A percentile compares a stretch with the other conserved stretches of the same genome.
These are phyloP conservation scores for Puccinia triticina DNA, from an alignment of 1,284 basidiomycete genomes.

Conservation along the genomic window DNA sequence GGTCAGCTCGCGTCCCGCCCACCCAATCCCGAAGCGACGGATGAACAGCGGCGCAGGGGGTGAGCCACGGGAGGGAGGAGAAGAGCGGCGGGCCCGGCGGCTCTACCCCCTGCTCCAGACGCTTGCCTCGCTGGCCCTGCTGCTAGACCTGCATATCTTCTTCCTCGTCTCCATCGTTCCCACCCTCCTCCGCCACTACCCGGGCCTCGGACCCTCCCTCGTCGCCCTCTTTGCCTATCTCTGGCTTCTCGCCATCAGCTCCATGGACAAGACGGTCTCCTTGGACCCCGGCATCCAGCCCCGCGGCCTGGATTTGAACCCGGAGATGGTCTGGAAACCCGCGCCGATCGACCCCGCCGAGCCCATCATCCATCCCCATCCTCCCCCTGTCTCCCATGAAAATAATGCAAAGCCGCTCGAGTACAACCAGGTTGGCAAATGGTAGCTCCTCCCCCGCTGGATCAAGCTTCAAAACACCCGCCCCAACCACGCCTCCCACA, in stretches of 20 bases:
- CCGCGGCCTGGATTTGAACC: conserved; percentile 57
- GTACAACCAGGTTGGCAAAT: conserved; percentile 45
- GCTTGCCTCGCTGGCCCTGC: not conserved
- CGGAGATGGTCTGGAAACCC: conserved; percentile 55
- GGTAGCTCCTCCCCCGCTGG: conserved; percentile 39
- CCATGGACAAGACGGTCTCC: too few relatives aligned
- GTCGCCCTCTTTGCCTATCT: not conserved
- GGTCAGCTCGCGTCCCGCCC: conserved; percentile 4
- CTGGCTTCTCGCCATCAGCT: conserved; percentile 22
- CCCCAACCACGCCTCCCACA: not conserved
- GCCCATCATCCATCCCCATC: not conserved
- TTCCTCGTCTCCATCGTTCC: not conserved
- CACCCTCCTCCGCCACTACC: not conserved
- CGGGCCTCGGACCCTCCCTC: not conserved
- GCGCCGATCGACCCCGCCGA: conserved; percentile 32
- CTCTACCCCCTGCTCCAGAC: conserved; percentile 28
- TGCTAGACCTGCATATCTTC: not conserved
- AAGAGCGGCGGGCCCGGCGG: too few relatives aligned
- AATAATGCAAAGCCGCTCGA: conserved; percentile 52
- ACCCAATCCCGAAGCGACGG: not conserved
- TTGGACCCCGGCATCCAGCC: conserved; percentile 60
- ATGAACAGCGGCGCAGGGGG: too few relatives aligned
- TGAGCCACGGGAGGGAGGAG: too few relatives aligned
- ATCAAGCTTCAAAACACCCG: conserved; percentile 24
- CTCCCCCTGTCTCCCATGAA: conserved; percentile 53